Percentiles rank a stretch among this genome's conserved stretches.
phyloP scores from a whole-genome alignment of 805 yeast species.

The Metschnikowia bowlesiae region DNA sequence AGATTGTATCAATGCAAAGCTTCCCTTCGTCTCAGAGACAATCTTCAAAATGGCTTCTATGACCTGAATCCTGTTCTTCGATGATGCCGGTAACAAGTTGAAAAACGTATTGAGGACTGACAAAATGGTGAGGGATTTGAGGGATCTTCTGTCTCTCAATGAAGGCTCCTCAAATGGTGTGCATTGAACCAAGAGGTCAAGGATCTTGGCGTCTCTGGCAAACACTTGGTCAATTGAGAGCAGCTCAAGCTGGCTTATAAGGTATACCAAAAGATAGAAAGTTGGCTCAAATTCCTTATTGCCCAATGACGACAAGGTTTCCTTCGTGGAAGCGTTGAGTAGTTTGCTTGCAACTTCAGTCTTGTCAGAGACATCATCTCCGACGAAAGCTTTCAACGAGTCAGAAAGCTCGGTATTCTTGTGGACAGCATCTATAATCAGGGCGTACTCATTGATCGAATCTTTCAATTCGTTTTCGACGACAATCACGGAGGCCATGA shows the following conservation, averaged over 20 bases:
- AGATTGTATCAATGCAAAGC: slow-evolving; percentile 30
- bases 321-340: slow-evolving; percentile 25
- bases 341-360: slow-evolving; percentile 25
- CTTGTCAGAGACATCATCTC: slow-evolving; percentile 25
- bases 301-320: slow-evolving; percentile 29
- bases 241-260: slow-evolving; percentile 30
- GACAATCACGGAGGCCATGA: slow-evolving; percentile 41
- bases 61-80: slow-evolving; percentile 28
- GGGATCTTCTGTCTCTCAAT: slow-evolving; percentile 42
- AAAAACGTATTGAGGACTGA: slow-evolving; percentile 38
- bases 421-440: slow-evolving; percentile 32
- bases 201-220: slow-evolving; percentile 21
- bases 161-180: slow-evolving; percentile 36
- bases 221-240: slow-evolving; percentile 22
- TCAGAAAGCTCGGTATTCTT: slow-evolving; percentile 27
- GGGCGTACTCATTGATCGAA: slow-evolving; percentile 38
- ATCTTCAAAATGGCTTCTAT: slow-evolving; percentile 30
- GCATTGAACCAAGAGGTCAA: slow-evolving; percentile 26
- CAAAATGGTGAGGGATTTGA: slow-evolving; percentile 38
- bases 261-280: slow-evolving; percentile 37
- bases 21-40: slow-evolving; percentile 26
- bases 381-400: slow-evolving; percentile 21
- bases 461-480: slow-evolving; percentile 41
- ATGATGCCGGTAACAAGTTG: slow-evolving; percentile 36
- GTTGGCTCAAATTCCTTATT: slow-evolving; percentile 45